Conservation (phyloP, 1,284 basidiomycete species). For the Cutaneotrichosporon sp. region DNA sequence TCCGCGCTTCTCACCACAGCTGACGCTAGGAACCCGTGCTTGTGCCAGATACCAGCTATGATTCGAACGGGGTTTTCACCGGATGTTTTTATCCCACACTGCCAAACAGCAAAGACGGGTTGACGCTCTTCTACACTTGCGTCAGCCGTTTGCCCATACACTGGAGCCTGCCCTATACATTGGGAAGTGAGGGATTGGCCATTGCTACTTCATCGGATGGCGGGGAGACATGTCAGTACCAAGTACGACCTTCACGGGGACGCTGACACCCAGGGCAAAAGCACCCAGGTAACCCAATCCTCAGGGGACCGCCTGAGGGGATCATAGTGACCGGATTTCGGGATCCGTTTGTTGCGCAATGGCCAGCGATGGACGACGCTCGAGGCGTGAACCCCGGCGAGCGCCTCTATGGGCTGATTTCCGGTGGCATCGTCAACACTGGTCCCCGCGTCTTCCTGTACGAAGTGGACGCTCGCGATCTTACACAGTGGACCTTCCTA, state of each 20-base stretch:
- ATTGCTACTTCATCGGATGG: constrained; percentile 16
- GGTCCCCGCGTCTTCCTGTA: constrained; percentile 20
- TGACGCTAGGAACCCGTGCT: constrained; percentile 7
- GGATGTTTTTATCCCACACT: constrained; percentile 14
- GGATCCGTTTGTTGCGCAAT: constrained; percentile 19
- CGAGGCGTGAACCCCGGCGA: background rate
- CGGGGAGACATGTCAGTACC: constrained; percentile 17
- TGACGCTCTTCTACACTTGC: constrained; percentile 16
- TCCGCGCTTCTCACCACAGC: background rate
- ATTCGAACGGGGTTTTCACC: constrained; percentile 20
- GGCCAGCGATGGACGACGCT: constrained; percentile 17
- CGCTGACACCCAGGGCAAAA: constrained; percentile 15
- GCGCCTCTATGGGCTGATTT: constrained; percentile 18
- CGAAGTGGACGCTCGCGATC: constrained; percentile 13
- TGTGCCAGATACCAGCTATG: constrained; percentile 14
- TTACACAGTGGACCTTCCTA: constrained; percentile 19
- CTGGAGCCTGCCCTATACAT: constrained; percentile 7
- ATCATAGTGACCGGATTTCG: constrained; percentile 20
- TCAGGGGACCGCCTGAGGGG: constrained; percentile 9
- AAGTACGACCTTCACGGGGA: background rate
- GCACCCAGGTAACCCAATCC: constrained; percentile 13
- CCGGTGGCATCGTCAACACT: constrained; percentile 13
- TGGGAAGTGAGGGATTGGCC: constrained; percentile 18
- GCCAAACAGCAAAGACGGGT: background rate
- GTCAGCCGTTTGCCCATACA: constrained; percentile 8